Base-by-base conservation (phyloP, 2,329 filamentous ascomycete genomes). In the Penicillium italicum region DNA sequence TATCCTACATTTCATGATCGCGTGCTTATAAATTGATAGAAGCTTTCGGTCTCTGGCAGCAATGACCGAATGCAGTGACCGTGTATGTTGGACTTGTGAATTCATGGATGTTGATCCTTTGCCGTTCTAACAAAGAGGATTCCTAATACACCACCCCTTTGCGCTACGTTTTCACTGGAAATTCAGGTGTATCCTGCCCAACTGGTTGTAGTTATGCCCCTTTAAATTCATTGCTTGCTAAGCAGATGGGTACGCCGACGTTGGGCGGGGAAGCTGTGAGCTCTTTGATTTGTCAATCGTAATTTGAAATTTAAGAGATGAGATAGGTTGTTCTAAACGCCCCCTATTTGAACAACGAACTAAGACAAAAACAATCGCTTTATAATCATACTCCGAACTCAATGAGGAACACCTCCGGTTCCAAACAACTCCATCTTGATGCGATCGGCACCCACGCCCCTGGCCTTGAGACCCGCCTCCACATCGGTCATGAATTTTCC, bases 351-450 rank as follows among this genome's bases (percentile, higher is more conserved):
- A n/a, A 16, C 12, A 20, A 43, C n/a, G 12, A 50, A 33, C 10
- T 6, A 6, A 34, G 26, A 44, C n/a, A n/a, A 31, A 34, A 16
- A 26, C 3, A 30, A 14, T 28, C 26, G 14, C 2, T 12, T 24
- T 7, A 28, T 4, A 6, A 45, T n/a, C 28, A 33, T 12, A 16
- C 24, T 31, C 24, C 11, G 28, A n/a, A 16, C 40, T 46, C 44
- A 62, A n/a, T 58, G 40, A 16, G 65, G 61, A 4, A 73, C 62
- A 52, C 71, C 71, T 4, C 84, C 83, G 1, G 84, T 85, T n/a
- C 79, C 81, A 62, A 89, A 90, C 30, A 88, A 70, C 72, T 91
- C 88, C 62, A 89, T 78, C 65, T 85, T 81, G 52, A 89, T 79
- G 61, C 83, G 81, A 30, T 79, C 78, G n/a, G 72, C 71, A 1